These are phyloP conservation scores for Akanthomyces muscarius DNA, from an alignment of 2,329 filamentous ascomycete species.

Conservation along the genomic window DNA sequence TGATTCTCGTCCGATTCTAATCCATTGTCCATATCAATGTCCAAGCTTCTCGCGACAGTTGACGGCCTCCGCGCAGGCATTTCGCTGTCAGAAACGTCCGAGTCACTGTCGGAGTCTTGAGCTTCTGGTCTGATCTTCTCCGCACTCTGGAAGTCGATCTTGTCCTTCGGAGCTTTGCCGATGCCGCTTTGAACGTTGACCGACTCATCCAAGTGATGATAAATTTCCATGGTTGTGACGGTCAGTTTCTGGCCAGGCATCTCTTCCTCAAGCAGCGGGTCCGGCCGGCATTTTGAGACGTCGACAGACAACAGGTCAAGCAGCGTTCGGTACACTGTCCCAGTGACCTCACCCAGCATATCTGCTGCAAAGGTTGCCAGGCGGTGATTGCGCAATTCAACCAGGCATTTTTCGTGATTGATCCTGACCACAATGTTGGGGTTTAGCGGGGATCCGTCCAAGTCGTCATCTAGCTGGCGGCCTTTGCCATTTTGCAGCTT, in stretches of 20 bases:
- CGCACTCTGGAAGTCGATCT: conserved; percentile 42
- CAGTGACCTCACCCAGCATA: conserved; percentile 67
- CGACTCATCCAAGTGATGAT: conserved; percentile 47
- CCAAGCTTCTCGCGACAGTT: not conserved
- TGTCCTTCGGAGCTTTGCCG: conserved; percentile 48
- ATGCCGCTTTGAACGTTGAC: conserved; percentile 55
- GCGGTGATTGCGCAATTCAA: conserved; percentile 74
- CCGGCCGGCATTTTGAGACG: conserved; percentile 61
- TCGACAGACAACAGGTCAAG: conserved; percentile 67
- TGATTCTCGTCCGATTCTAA: conserved; percentile 33
- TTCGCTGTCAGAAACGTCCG: conserved; percentile 27
- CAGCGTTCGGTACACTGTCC: conserved; percentile 71
- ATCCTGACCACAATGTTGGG: conserved; percentile 69
- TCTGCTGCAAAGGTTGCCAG: conserved; percentile 70
- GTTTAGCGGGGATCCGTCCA: conserved; percentile 46
- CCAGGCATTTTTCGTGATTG: conserved; percentile 80
- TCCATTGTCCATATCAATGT: conserved; percentile 23
- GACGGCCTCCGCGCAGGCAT: conserved; percentile 11
- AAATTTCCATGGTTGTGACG: conserved; percentile 55
- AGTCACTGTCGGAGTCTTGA: conserved; percentile 23
- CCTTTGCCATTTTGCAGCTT: conserved; percentile 48
- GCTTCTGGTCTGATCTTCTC: conserved; percentile 45
- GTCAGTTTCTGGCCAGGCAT: conserved; percentile 28
- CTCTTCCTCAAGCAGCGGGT: conserved; percentile 40
- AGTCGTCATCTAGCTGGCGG: conserved; percentile 34